Evolutionary conservation across 2,329 filamentous ascomycete genomes (phyloP).

Genomic region (Hymenoscyphus salicellus): DNA sequence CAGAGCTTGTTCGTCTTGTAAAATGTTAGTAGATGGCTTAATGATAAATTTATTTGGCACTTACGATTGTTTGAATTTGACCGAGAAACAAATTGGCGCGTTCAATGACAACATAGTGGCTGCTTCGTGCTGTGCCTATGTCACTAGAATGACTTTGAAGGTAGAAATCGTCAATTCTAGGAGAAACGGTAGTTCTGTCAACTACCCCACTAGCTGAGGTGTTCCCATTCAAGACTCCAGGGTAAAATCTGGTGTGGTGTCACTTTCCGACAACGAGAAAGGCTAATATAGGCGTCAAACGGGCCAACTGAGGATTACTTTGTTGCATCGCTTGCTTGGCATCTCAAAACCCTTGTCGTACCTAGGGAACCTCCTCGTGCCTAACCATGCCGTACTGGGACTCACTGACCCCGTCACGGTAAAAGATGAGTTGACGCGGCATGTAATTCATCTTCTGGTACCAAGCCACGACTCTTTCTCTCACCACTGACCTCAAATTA

Average conservation of each 20-base stretch:
- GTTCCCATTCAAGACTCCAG: background rate
- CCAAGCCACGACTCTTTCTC: conserved; percentile 10
- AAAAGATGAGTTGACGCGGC: background rate
- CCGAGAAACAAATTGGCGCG: background rate
- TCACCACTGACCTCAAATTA: conserved; percentile 15
- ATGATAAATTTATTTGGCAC: background rate
- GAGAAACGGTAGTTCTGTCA: background rate
- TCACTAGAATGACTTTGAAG: background rate
- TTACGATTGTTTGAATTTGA: background rate
- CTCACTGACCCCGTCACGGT: conserved; percentile 39
- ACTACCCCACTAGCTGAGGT: background rate
- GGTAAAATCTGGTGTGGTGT: conserved; percentile 41
- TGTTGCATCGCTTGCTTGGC: too few relatives aligned
- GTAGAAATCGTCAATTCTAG: background rate
- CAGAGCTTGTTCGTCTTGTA: background rate
- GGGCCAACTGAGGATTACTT: background rate
- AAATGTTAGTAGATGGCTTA: background rate
- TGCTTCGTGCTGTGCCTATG: background rate
- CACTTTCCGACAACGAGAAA: conserved; percentile 42
- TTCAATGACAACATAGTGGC: background rate
- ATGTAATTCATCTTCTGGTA: background rate
- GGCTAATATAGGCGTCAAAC: background rate
- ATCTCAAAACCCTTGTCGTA: conserved; percentile 15
- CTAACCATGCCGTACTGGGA: conserved; percentile 34
- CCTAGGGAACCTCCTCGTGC: conserved; percentile 31